Conservation (phyloP, 2,329 filamentous ascomycete species). For the Fusarium sp. region DNA sequence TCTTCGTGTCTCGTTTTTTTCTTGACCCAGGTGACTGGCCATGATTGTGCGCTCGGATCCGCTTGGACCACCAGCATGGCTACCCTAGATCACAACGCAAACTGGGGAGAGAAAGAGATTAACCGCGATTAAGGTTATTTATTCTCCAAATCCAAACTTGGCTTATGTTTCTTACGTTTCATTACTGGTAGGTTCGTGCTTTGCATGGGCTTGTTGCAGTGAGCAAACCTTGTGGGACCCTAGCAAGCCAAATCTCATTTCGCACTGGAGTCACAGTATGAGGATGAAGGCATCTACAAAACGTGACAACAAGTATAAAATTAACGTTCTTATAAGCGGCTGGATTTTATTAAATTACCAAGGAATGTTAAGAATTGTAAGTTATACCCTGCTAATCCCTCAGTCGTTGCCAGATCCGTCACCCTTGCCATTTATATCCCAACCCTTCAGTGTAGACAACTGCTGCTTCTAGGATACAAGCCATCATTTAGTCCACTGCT, state of each 20-base stretch:
- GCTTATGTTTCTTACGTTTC: not conserved
- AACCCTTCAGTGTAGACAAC: not conserved
- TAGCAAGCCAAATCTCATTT: not conserved
- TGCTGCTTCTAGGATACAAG: not conserved
- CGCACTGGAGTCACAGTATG: rapidly evolving
- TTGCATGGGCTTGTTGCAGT: not conserved
- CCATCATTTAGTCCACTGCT: not conserved
- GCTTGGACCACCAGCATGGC: not conserved
- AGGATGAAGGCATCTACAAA: not conserved
- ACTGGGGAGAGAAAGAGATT: not conserved
- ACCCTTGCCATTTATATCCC: not conserved
- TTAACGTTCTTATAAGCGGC: not conserved
- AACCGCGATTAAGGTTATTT: not conserved
- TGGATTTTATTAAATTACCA: not conserved
- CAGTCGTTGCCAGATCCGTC: not conserved
- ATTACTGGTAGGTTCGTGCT: not conserved
- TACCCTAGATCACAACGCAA: not conserved
- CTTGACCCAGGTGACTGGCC: too few species aligned
- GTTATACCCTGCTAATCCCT: not conserved
- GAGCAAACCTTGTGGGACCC: not conserved
- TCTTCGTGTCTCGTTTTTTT: too few species aligned
- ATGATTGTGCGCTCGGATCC: not conserved
- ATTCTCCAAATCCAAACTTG: not conserved
- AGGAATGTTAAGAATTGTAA: not conserved
- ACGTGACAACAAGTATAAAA: not conserved